Conservation (phyloP, 306 rosid species). For the Cicer bijugum region DNA sequence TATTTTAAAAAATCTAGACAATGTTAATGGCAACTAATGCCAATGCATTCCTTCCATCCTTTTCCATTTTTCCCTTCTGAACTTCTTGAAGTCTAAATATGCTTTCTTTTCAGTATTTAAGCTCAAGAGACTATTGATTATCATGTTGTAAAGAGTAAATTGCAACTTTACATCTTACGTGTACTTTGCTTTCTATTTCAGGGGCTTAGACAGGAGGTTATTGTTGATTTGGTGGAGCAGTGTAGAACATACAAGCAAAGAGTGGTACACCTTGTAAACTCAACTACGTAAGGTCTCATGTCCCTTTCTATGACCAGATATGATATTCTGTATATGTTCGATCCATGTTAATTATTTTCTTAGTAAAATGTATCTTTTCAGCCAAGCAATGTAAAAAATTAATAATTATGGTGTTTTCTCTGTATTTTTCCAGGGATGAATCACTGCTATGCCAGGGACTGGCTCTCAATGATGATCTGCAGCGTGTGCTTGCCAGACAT, state of each 20-base stretch:
- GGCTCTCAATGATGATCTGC: conserved; percentile 89
- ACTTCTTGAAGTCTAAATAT: conserved; percentile 24
- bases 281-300: conserved; percentile 76
- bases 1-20: conserved; percentile 16
- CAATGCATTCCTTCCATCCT: not conserved
- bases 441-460: conserved; percentile 92
- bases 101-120: conserved; percentile 16
- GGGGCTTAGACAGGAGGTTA: conserved; percentile 94
- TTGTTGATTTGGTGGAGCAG: conserved; percentile 92
- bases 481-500: conserved; percentile 89
- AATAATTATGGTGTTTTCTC: conserved; percentile 9
- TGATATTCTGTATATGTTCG: conserved; percentile 6
- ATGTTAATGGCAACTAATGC: not conserved
- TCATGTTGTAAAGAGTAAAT: conserved; percentile 21
- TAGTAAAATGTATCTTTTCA: not conserved
- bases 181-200: conserved; percentile 46
- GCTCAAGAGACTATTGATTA: conserved; percentile 16
- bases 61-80: conserved; percentile 13
- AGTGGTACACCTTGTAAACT: conserved; percentile 97
- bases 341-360: conserved; percentile 5
- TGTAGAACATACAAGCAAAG: conserved; percentile 95
- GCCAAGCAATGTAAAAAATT: not conserved
- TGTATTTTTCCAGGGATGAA: conserved; percentile 68
- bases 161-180: conserved; percentile 19
- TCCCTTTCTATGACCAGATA: conserved; percentile 30